Conservation (phyloP, 768 basidiomycete species). For the Termitomyces sp. region DNA sequence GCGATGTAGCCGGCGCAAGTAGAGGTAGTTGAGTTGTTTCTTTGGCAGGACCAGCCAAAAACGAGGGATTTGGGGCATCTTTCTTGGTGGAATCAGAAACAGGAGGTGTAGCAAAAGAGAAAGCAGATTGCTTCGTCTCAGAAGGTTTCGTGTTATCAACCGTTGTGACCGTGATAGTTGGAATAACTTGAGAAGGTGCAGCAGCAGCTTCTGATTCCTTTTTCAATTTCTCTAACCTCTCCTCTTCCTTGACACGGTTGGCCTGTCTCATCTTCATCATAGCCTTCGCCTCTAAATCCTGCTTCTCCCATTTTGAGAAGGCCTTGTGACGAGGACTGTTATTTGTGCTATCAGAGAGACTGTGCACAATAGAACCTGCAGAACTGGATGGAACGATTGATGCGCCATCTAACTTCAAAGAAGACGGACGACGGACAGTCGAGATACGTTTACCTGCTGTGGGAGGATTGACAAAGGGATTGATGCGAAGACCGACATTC, state of each 20-base stretch:
- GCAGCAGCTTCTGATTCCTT: constrained; percentile 17
- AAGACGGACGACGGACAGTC: constrained; percentile 38
- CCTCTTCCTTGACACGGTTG: constrained; percentile 38
- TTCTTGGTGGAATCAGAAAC: constrained; percentile 8
- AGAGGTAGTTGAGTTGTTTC: neutral
- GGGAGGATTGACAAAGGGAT: constrained; percentile 38
- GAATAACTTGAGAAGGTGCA: constrained; percentile 17
- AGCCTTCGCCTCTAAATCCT: constrained; percentile 76
- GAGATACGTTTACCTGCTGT: constrained; percentile 30
- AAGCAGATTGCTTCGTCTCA: constrained; percentile 14
- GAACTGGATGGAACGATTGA: constrained; percentile 9
- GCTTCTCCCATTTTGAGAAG: constrained; percentile 82
- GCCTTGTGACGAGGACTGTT: constrained; percentile 30
- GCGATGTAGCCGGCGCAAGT: constrained; percentile 9
- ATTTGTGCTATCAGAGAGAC: constrained; percentile 52
- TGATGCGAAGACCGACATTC: constrained; percentile 37
- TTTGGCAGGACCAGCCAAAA: constrained; percentile 3
- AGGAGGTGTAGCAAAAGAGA: constrained; percentile 16
- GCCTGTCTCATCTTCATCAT: constrained; percentile 64
- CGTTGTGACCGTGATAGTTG: constrained; percentile 25
- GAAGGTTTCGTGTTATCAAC: constrained; percentile 17
- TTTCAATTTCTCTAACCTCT: constrained; percentile 23
- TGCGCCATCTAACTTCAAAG: constrained; percentile 5
- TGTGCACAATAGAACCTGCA: constrained; percentile 18
- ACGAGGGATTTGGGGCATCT: constrained; percentile 4